Conservation (phyloP, 768 basidiomycete genomes). For the Boletus barrowsii region DNA sequence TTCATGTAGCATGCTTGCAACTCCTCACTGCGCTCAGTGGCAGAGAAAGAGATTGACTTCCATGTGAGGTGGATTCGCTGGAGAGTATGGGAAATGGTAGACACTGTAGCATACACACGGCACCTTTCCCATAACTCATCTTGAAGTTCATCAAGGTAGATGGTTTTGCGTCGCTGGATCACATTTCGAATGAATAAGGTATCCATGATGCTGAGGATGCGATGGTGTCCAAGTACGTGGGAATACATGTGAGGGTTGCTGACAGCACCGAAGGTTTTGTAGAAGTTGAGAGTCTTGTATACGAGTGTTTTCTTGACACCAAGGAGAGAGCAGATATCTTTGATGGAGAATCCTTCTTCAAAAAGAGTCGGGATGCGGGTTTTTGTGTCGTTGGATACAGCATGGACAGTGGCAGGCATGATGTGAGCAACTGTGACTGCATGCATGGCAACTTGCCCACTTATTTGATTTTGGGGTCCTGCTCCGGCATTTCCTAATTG, state of each 20-base stretch:
- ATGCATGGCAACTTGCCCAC: too few relatives aligned
- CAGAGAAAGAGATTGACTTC: slow-evolving; percentile 3
- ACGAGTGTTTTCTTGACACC: slow-evolving; percentile 1
- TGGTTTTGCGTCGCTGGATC: neutral
- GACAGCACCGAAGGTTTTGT: neutral
- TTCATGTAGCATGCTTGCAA: slow-evolving; percentile 9
- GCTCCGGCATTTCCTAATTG: too few relatives aligned
- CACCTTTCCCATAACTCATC: neutral
- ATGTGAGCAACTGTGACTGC: too few relatives aligned
- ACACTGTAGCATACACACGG: neutral
- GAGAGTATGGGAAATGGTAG: neutral
- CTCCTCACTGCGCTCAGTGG: slow-evolving; percentile 11
- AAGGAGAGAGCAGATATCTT: neutral
- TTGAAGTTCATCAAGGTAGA: slow-evolving; percentile 4
- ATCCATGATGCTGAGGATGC: neutral
- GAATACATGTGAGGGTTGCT: neutral
- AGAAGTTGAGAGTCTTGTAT: neutral
- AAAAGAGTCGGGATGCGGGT: neutral
- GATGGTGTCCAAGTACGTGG: rapidly evolving
- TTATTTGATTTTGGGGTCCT: too few relatives aligned
- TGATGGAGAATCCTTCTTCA: neutral
- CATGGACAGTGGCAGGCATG: neutral
- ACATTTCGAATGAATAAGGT: neutral
- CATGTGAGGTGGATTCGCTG: neutral
- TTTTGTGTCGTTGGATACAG: neutral